Evolutionary conservation across 768 basidiomycete genomes (phyloP).

Genomic region (Hypholoma fasciculare): DNA sequence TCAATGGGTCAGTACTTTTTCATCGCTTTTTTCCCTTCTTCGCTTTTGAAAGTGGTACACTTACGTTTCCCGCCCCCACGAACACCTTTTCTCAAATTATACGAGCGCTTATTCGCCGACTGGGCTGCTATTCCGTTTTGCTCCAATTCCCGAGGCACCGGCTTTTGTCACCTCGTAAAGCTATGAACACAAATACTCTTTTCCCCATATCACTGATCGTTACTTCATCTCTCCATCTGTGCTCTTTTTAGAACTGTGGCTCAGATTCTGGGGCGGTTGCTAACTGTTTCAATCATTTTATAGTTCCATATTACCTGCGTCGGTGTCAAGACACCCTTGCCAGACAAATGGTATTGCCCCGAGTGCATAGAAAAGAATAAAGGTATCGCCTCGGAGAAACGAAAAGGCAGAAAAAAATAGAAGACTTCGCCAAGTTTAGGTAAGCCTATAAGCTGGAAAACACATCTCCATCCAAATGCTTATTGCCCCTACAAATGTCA

Average conservation of each 20-base stretch:
- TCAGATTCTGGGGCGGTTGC: not conserved
- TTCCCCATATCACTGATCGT: too few relatives aligned
- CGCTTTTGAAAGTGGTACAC: too few relatives aligned
- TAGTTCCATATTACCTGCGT: constrained; percentile 67
- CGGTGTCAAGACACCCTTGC: constrained; percentile 44
- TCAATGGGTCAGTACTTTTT: constrained; percentile 58
- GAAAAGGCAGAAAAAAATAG: constrained; percentile 42
- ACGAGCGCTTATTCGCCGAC: too few relatives aligned
- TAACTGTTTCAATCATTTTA: not conserved
- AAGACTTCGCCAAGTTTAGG: not conserved
- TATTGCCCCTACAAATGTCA: too few relatives aligned
- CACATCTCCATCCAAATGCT: too few relatives aligned
- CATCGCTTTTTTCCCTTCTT: not conserved
- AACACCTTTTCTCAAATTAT: too few relatives aligned
- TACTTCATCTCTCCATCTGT: not conserved
- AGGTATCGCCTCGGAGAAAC: constrained; percentile 25
- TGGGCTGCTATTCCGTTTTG: too few relatives aligned
- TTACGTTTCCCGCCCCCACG: too few relatives aligned
- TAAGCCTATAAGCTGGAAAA: not conserved
- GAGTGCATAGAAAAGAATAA: constrained; percentile 42
- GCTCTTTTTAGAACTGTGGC: too few relatives aligned
- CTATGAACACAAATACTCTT: too few relatives aligned
- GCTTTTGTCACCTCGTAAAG: too few relatives aligned
- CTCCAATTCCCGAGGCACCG: too few relatives aligned
- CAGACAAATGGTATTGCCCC: constrained; percentile 58